Conservation (phyloP, 345 rosid genomes). For the Capsella bursapastoris region DNA sequence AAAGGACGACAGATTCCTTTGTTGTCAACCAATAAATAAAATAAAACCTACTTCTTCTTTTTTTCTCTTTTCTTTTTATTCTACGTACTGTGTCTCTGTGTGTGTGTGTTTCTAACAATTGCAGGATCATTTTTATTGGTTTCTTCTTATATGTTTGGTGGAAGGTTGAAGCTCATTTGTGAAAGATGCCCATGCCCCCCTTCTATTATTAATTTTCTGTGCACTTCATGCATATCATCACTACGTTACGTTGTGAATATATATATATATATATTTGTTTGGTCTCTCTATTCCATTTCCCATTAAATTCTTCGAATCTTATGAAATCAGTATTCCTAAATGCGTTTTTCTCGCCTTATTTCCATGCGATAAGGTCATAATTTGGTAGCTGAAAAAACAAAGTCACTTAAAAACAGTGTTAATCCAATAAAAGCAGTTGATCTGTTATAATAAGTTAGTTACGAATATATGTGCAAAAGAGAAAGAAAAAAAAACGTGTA, state of each 20-base stretch:
- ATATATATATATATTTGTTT: no score
- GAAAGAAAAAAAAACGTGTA: neutral
- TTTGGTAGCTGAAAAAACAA: neutral
- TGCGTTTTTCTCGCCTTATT: neutral
- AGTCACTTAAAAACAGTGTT: neutral
- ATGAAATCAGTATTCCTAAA: conserved; percentile 7
- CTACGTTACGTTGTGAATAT: no score
- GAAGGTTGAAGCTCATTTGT: neutral
- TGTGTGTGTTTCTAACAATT: conserved; percentile 22
- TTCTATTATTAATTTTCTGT: no score
- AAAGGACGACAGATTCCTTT: conserved; percentile 35
- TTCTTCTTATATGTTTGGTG: conserved; percentile 10
- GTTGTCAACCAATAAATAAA: neutral
- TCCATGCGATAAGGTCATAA: neutral
- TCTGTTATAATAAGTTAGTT: neutral
- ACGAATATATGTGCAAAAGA: neutral
- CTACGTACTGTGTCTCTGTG: no score
- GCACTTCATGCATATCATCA: no score
- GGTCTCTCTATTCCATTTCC: neutral
- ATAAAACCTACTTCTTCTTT: conserved; percentile 32
- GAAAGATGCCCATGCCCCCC: no score
- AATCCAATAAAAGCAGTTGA: neutral
- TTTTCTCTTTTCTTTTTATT: neutral
- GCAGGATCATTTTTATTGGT: conserved; percentile 18
- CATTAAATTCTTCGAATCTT: neutral